Evolutionary conservation across 805 yeast genomes (phyloP).

Genomic region (Kuraishia ogatae): DNA sequence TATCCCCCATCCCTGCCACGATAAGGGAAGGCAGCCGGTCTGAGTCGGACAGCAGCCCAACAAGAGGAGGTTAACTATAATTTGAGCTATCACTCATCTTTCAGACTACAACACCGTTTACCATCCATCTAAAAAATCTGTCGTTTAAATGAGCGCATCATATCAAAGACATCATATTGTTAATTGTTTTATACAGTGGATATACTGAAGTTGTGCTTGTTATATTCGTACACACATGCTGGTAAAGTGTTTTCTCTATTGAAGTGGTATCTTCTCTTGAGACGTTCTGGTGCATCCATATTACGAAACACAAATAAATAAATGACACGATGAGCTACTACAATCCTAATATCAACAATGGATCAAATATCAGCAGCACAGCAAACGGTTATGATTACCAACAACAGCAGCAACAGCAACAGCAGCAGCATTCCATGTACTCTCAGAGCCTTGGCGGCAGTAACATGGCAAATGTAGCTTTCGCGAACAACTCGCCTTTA

Average conservation of each 20-base stretch:
- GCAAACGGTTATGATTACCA: background rate
- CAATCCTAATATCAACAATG: background rate
- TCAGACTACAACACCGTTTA: no score
- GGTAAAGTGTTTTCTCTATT: background rate
- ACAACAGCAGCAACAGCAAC: background rate
- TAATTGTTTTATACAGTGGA: background rate
- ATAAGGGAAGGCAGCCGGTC: background rate
- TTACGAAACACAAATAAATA: background rate
- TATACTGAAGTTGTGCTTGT: no score
- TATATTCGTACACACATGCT: background rate
- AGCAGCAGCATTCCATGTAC: background rate
- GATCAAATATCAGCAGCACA: background rate
- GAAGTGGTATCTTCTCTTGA: background rate
- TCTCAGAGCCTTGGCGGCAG: background rate
- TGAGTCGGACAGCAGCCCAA: background rate
- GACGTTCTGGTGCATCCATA: background rate
- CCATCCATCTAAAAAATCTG: background rate
- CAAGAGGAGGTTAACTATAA: background rate
- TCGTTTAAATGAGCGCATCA: background rate
- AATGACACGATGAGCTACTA: background rate
- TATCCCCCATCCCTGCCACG: background rate
- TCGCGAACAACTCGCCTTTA: background rate
- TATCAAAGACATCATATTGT: no score
- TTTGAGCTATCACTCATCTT: background rate
- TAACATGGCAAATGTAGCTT: background rate